A percentile compares a stretch with the other conserved stretches of the same genome.
phyloP scores from a whole-genome alignment of 306 rosid genomes.

The Pyrus betulifolia region DNA sequence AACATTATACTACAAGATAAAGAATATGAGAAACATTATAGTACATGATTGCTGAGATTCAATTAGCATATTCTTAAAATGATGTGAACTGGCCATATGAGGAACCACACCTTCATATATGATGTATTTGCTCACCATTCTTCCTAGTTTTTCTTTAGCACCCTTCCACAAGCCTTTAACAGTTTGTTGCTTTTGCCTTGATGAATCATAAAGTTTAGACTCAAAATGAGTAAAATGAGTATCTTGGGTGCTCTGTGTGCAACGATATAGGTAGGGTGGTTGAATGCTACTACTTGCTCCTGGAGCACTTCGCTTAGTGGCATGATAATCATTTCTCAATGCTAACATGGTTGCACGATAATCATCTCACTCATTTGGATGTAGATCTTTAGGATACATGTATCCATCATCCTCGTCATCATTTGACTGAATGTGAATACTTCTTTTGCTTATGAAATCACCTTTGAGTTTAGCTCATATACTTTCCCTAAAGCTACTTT shows the following conservation, averaged over 20 bases:
- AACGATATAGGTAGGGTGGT: neutral
- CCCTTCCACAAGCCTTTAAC: neutral
- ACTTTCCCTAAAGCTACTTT: neutral
- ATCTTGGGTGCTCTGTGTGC: neutral
- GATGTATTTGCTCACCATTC: neutral
- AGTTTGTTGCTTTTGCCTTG: neutral
- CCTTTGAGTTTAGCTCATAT: neutral
- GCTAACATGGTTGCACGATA: neutral
- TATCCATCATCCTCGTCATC: neutral
- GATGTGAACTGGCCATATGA: neutral
- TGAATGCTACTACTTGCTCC: neutral
- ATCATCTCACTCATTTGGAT: neutral
- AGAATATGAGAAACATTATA: neutral
- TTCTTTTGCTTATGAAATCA: neutral
- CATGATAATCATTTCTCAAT: neutral
- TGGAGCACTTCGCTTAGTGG: neutral
- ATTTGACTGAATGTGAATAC: too few relatives aligned
- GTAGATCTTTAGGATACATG: neutral
- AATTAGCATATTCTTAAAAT: neutral
- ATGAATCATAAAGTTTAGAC: neutral
- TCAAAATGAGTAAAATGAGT: neutral
- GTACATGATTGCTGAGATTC: neutral
- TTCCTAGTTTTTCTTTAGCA: neutral
- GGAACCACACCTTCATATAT: neutral
- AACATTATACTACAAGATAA: too few relatives aligned